Evolutionary conservation across 1,139 yeast genomes (phyloP), one percentile per base, ranked within the genome.

Genomic region (Torulaspora pretoriensis): DNA sequence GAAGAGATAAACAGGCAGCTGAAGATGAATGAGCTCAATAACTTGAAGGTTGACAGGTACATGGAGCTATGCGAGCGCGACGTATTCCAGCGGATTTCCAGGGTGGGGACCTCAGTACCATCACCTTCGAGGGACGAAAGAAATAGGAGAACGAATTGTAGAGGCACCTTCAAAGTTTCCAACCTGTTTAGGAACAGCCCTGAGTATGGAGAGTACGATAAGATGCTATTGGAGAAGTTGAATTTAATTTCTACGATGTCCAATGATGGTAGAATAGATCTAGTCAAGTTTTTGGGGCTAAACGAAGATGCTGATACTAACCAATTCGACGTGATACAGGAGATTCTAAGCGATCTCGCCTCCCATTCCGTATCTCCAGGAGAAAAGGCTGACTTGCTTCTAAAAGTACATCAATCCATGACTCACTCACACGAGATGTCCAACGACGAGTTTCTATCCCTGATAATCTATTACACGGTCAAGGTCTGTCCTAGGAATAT

Each of bases 361-460:
- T 43, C 48, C 29, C 52, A 54, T 12, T 51, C 57, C 2, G 49
- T 63, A 22, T 52, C 66, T 8, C 67, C 67, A 4, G 50, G 40
- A 34, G 66, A 61, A 24, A 63, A 63, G 46, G 49, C 54, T 22
- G 44, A 51, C n/a, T 43, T 50, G 14, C 42, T 63, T 32, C 38
- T 61, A 26, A 41, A 53, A 14, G 42, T 63, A 13, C 67, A 63
- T 45, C 57, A 58, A 12, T 44, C 48, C 2, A 60, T 63, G 61
- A 52, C 48, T 29, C 42, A 47, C 19, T 48, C 53, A 2, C 50
- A 56, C 14, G 54, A 47, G 22, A 49, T 50, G 49, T 62, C 65
- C 2, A 60, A 62, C 38, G 88, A 81, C 59, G 69, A 73, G 33
- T 71, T 78, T 43, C 61, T 81, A 17, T 85, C 88, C 0, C 61